phyloP scores from a whole-genome alignment of 2,329 filamentous ascomycete genomes.

The Leptodontidium sp. region DNA sequence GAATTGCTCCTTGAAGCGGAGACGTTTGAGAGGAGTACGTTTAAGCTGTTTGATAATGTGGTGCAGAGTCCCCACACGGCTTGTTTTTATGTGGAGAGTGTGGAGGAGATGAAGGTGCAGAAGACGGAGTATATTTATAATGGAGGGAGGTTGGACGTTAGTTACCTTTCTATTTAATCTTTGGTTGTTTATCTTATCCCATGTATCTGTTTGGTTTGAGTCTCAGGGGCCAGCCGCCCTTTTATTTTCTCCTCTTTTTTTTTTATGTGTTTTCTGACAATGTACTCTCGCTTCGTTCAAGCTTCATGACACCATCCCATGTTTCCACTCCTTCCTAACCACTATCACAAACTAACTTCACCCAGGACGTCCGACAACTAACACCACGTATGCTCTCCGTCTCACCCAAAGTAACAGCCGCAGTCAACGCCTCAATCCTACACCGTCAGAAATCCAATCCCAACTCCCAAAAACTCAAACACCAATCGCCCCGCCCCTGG shows the following conservation, averaged over 20 bases:
- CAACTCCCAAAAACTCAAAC: constrained; percentile 74
- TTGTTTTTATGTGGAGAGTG: constrained; percentile 81
- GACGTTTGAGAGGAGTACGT: constrained; percentile 74
- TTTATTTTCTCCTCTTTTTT: background rate
- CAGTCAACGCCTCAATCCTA: constrained; percentile 81
- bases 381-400: constrained; percentile 78
- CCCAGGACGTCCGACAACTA: constrained; percentile 75
- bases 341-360: constrained; percentile 13
- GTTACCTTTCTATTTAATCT: constrained; percentile 27
- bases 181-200: background rate
- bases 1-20: constrained; percentile 80
- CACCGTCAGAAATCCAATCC: constrained; percentile 72
- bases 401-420: constrained; percentile 72
- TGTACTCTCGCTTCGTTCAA: no score
- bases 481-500: constrained; percentile 80
- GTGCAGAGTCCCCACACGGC: constrained; percentile 87
- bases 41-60: constrained; percentile 88
- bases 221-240: no score
- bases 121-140: constrained; percentile 88
- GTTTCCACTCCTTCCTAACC: no score
- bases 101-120: constrained; percentile 73
- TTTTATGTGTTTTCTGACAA: background rate
- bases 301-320: no score
- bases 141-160: constrained; percentile 72
- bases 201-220: background rate